Conservation (phyloP, 805 yeast genomes). For the Citeromyces matritensis region DNA sequence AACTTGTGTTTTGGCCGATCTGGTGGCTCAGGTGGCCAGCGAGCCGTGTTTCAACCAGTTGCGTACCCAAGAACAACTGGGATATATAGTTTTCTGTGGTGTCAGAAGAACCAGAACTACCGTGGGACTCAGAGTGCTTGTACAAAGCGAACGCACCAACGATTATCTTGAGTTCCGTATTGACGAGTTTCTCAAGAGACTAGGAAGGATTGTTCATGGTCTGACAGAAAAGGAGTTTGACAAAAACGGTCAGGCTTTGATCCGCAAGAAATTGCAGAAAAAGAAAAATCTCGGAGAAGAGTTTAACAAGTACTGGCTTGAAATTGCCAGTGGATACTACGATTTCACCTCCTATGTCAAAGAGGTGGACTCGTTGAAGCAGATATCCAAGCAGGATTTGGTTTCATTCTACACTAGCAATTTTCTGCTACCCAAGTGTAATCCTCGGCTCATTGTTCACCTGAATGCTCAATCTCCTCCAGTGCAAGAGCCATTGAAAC, state of each 20-base stretch:
- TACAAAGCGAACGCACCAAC: slow-evolving; percentile 75
- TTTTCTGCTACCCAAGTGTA: slow-evolving; percentile 12
- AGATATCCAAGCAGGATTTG: slow-evolving; percentile 41
- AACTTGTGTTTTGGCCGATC: slow-evolving; percentile 35
- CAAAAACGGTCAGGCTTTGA: slow-evolving; percentile 55
- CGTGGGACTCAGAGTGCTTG: slow-evolving; percentile 55
- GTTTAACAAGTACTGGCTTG: slow-evolving; percentile 43
- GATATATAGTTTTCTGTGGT: slow-evolving; percentile 85
- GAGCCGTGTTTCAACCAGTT: slow-evolving; percentile 87
- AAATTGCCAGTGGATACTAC: slow-evolving; percentile 63
- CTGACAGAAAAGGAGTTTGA: slow-evolving; percentile 52
- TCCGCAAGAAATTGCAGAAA: slow-evolving; percentile 51
- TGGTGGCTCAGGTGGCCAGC: slow-evolving; percentile 56
- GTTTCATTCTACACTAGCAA: slow-evolving; percentile 32
- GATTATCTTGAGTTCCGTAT: slow-evolving; percentile 67
- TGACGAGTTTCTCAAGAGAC: slow-evolving; percentile 39
- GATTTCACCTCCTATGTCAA: slow-evolving; percentile 48
- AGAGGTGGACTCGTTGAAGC: slow-evolving; percentile 40
- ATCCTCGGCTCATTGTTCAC: slow-evolving; percentile 39
- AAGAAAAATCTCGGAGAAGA: slow-evolving; percentile 74
- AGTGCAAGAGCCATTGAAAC: slow-evolving; percentile 7
- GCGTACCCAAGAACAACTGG: slow-evolving; percentile 89
- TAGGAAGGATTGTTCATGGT: slow-evolving; percentile 27
- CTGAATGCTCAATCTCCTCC: slow-evolving; percentile 36
- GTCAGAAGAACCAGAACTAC: slow-evolving; percentile 53